These are phyloP conservation scores for Thraustochytrium sp. DNA, from an alignment of 352 stramenopile genomes.

Conservation along the genomic window DNA sequence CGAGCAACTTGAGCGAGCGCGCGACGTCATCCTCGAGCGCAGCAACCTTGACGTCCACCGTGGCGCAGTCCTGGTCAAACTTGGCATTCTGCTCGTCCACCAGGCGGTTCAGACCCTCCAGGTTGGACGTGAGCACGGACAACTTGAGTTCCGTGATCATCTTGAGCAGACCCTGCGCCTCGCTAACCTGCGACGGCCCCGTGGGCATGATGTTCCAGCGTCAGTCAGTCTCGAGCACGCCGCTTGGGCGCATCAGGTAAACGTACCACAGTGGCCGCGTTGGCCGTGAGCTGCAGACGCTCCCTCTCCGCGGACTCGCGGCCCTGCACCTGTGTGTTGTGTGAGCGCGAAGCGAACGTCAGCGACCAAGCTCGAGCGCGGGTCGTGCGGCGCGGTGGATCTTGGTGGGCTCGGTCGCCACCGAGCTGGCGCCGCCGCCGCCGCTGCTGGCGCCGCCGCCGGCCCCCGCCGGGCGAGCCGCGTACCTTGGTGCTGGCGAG, in stretches of 20 bases:
- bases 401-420: too few species aligned
- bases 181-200: neutral
- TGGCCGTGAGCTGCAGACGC: constrained; percentile 1
- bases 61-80: neutral
- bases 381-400: neutral
- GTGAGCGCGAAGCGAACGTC: too few species aligned
- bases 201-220: too few species aligned
- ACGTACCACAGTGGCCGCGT: constrained; percentile 20
- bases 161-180: constrained; percentile 21
- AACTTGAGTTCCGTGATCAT: constrained; percentile 41
- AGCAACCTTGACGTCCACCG: neutral
- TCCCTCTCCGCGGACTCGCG: constrained; percentile 11
- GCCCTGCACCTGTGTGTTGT: constrained; percentile 13
- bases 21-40: constrained; percentile 1
- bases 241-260: too few species aligned
- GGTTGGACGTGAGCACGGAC: constrained; percentile 34
- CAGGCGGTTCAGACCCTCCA: neutral
- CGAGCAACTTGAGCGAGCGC: neutral
- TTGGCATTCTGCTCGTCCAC: constrained; percentile 9
- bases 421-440: neutral
- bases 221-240: neutral
- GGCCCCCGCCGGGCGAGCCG: neutral
- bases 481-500: neutral
- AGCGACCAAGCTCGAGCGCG: neutral
- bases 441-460: too few species aligned